Evolutionary conservation across 495 filamentous ascomycete species (phyloP).

Genomic region (Daldinia grandis): DNA sequence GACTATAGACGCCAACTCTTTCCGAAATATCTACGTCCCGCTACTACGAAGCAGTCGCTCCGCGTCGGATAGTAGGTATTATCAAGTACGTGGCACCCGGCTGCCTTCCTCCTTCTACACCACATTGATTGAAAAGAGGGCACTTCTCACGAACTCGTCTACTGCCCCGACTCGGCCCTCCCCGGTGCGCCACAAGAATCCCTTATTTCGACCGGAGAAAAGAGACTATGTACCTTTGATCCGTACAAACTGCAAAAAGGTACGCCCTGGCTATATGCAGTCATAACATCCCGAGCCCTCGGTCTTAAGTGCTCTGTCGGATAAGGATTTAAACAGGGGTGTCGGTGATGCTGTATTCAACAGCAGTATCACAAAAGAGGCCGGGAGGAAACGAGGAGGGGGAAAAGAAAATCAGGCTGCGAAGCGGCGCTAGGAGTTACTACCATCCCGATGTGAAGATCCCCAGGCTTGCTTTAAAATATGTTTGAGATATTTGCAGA

Average conservation of each 20-base stretch:
- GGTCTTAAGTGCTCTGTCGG: neutral
- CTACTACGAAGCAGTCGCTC: neutral
- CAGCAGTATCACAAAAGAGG: neutral
- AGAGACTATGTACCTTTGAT: neutral
- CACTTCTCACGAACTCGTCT: conserved; percentile 3
- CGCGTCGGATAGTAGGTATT: conserved; percentile 1
- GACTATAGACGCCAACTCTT: neutral
- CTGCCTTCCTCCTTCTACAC: neutral
- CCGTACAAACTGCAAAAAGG: neutral
- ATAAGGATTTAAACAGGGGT: conserved; percentile 1
- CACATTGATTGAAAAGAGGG: neutral
- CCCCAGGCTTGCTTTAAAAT: neutral
- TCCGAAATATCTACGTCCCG: neutral
- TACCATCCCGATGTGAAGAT: neutral
- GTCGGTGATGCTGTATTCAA: neutral
- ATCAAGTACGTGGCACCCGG: conserved; percentile 2
- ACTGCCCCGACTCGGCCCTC: neutral
- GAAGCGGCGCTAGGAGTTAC: neutral
- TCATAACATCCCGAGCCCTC: neutral
- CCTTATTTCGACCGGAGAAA: neutral
- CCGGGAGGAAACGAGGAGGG: neutral
- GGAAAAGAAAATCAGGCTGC: neutral
- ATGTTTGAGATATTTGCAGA: neutral
- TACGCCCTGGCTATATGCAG: neutral
- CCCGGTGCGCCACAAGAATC: neutral